Evolutionary conservation across 345 rosid species (phyloP), one percentile per base, ranked within the genome.

Genomic region (Combretum micranthum): DNA sequence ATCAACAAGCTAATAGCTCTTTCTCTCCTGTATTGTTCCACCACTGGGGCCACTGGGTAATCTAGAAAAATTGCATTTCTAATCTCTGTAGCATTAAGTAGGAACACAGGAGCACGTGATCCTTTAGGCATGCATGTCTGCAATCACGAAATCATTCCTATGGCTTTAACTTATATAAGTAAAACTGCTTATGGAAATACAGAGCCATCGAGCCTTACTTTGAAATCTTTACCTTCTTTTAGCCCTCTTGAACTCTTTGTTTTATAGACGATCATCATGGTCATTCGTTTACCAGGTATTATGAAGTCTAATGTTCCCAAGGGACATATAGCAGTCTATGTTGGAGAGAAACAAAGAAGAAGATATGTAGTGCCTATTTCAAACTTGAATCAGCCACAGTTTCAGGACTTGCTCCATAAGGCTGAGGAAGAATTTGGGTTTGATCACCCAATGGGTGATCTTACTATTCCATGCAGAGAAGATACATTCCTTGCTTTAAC

Each of bases 351-450:
- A 15, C 65, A 60, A 23, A 57, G 57, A 53, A 78, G 66, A 68
- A 71, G 83, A 66, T 63, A 42, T 11, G 54, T 69, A 17, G 70
- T 71, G 49, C 75, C 73, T 13, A 56, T 75, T 23, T 78, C 80
- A 3, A 68, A 52, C 43, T 61, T 78, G 67, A 72, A 66, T 52
- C 72, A 72, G 25, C 75, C 71, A 45, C 58, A 62, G 52, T 69
- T 75, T 67, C 73, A 69, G 53, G 62, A 70, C 48, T n/a, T 75
- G 71, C 52, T 75, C 21, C 57, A 68, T 58, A 64, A 57, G 61
- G 73, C 71, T 7, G 75, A 72, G 55, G 73, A 75, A 62, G 77
- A 78, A 58, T 75, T 75, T 56, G 70, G 80, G 20, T 75, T 63
- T 57, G 54, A 66, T 69, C 71, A 78, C 68, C 76, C 70, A 15